These are phyloP conservation scores for Wakefieldia striispora DNA, from an alignment of 768 basidiomycete species.

Conservation along the genomic window DNA sequence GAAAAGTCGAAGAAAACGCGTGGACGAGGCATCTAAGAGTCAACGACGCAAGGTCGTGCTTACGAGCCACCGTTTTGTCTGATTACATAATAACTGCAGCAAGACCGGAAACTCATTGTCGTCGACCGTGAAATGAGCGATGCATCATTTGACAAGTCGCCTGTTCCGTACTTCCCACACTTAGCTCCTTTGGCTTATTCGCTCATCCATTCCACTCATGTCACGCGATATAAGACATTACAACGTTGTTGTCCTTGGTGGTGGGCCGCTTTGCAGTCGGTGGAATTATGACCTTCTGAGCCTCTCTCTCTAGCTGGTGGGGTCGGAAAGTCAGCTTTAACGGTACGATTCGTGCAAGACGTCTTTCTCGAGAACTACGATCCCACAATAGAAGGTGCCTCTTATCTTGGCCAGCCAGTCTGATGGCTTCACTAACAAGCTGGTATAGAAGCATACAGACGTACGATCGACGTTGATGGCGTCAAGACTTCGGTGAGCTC, in stretches of 20 bases:
- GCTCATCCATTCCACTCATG: neutral
- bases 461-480: conserved; percentile 63
- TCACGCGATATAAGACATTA: conserved; percentile 58
- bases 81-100: too few species aligned
- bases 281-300: conserved; percentile 4
- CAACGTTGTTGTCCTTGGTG: conserved; percentile 79
- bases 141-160: too few species aligned
- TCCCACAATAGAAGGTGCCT: conserved; percentile 78
- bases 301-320: conserved; percentile 75
- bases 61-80: too few species aligned
- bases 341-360: conserved; percentile 73
- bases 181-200: conserved; percentile 1
- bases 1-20: conserved; percentile 72
- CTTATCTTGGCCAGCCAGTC: neutral
- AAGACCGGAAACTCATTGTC: too few species aligned
- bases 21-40: conserved; percentile 49
- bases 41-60: too few species aligned
- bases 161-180: conserved; percentile 25
- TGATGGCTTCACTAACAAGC: conserved; percentile 8
- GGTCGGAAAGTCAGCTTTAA: conserved; percentile 85
- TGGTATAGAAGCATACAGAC: conserved; percentile 65
- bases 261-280: conserved; percentile 37
- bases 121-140: too few species aligned
- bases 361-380: conserved; percentile 76
- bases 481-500: conserved; percentile 53